phyloP scores from a whole-genome alignment of 257 asterid species.

The Ophiorrhiza pumila region DNA sequence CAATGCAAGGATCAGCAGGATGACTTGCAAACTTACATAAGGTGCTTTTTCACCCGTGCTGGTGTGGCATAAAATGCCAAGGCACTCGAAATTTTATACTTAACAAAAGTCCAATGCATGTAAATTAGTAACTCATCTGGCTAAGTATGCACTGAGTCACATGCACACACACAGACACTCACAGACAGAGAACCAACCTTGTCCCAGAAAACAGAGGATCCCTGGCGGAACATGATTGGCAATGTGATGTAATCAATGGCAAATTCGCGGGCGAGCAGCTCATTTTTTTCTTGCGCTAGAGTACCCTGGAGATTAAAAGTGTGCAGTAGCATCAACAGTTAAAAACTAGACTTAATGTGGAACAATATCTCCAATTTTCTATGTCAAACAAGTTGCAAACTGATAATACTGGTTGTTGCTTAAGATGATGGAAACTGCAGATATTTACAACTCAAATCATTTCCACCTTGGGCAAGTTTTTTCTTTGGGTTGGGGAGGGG shows the following conservation, averaged over 20 bases:
- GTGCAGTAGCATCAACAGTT: neutral
- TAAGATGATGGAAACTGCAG: neutral
- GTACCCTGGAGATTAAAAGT: slow-evolving; percentile 60
- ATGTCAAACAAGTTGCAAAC: neutral
- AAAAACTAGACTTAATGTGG: neutral
- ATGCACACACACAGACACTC: neutral
- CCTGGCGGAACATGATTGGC: slow-evolving; percentile 63
- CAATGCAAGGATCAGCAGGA: neutral
- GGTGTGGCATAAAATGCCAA: neutral
- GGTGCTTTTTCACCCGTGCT: neutral
- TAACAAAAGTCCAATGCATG: neutral
- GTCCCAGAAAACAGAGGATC: slow-evolving; percentile 76
- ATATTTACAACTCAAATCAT: neutral
- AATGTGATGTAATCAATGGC: slow-evolving; percentile 54
- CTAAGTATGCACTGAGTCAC: neutral
- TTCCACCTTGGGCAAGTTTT: no score
- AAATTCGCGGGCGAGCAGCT: slow-evolving; percentile 47
- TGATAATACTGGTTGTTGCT: neutral
- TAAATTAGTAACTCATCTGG: neutral
- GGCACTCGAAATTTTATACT: neutral
- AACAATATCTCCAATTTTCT: neutral
- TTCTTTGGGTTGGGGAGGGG: no score
- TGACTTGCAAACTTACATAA: neutral
- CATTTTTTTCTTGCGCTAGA: slow-evolving; percentile 72
- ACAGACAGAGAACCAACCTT: slow-evolving; percentile 36